These are phyloP conservation scores for Boletus fagicola DNA, from an alignment of 768 basidiomycete species.

Conservation along the genomic window DNA sequence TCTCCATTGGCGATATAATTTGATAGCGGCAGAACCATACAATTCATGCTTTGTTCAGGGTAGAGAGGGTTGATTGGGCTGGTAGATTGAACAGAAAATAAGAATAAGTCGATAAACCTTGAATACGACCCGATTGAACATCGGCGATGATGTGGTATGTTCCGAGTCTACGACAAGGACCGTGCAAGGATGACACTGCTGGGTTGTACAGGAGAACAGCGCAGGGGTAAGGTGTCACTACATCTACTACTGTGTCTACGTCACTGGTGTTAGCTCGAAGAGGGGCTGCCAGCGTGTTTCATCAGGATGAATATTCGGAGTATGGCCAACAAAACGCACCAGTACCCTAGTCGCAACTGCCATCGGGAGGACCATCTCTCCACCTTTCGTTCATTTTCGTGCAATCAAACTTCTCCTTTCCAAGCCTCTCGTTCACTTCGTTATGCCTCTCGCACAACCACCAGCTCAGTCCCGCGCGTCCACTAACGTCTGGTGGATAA, in stretches of 20 bases:
- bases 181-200: neutral
- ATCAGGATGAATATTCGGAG: neutral
- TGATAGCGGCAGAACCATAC: neutral
- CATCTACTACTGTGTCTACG: neutral
- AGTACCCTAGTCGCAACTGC: conserved; percentile 73
- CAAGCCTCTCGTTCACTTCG: conserved; percentile 83
- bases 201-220: neutral
- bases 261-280: neutral
- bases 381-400: conserved; percentile 81
- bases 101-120: neutral
- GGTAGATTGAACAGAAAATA: neutral
- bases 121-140: neutral
- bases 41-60: neutral
- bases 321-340: conserved; percentile 8
- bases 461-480: conserved; percentile 60
- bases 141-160: conserved; percentile 1
- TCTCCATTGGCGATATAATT: neutral
- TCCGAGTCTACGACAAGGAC: neutral
- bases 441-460: conserved; percentile 96
- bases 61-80: neutral
- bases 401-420: conserved; percentile 84
- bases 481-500: conserved; percentile 77
- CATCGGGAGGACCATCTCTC: conserved; percentile 87
- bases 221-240: neutral
- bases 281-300: neutral